These are phyloP conservation scores for Cucurbitaria berberidis DNA, from an alignment of 2,329 filamentous ascomycete genomes.

Conservation along the genomic window DNA sequence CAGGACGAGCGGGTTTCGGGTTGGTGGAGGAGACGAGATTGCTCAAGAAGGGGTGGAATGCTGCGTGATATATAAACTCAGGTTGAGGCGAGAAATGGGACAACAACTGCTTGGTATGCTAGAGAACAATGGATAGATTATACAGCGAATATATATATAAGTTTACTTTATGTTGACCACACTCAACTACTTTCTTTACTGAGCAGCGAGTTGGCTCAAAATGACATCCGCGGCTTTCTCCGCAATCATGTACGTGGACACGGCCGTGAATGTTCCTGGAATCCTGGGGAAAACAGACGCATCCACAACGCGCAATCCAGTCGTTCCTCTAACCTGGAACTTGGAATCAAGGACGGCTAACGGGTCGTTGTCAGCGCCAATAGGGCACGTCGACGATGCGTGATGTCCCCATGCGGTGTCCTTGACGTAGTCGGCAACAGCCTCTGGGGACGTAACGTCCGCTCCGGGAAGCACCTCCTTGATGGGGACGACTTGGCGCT, in stretches of 20 bases:
- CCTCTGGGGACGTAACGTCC: conserved; percentile 48
- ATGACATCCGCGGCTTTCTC: conserved; percentile 70
- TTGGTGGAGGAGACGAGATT: conserved; percentile 12
- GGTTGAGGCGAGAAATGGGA: too few species aligned
- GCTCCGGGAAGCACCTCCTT: conserved; percentile 57
- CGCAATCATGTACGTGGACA: conserved; percentile 62
- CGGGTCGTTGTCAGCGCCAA: conserved; percentile 57
- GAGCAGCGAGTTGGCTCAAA: conserved; percentile 29
- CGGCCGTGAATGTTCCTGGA: conserved; percentile 61
- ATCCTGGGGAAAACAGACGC: conserved; percentile 40
- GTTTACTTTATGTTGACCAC: too few species aligned
- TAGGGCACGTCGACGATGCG: conserved; percentile 63
- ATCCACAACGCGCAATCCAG: conserved; percentile 57
- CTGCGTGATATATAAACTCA: too few species aligned
- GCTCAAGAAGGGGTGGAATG: too few species aligned
- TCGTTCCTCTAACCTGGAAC: conserved; percentile 57
- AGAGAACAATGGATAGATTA: too few species aligned
- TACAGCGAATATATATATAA: too few species aligned
- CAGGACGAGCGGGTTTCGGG: conserved; percentile 6
- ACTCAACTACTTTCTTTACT: background rate
- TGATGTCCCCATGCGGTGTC: conserved; percentile 58
- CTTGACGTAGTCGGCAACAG: conserved; percentile 38
- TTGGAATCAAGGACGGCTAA: conserved; percentile 62
- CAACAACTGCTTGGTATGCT: too few species aligned
- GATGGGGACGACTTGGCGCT: conserved; percentile 43